A percentile compares a stretch with the other conserved stretches of the same genome.
Conservation (phyloP, 1,284 basidiomycete species). For the Ustilago cynodontis region DNA sequence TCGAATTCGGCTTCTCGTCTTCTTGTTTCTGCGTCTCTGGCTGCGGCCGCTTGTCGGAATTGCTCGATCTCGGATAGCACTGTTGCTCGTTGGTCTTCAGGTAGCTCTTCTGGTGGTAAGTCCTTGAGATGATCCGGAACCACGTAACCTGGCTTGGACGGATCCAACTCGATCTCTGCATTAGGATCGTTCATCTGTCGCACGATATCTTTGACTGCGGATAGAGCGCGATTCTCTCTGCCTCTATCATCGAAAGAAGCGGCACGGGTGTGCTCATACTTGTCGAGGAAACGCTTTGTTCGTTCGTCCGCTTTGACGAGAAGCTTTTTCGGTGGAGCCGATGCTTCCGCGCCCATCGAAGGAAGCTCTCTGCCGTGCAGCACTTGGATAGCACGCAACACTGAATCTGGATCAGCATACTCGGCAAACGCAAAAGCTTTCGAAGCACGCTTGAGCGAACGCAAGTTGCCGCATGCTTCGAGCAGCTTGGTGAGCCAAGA, state of each 20-base stretch:
- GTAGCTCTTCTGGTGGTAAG: conserved; percentile 91
- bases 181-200: conserved; percentile 71
- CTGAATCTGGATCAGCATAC: conserved; percentile 88
- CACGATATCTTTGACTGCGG: conserved; percentile 70
- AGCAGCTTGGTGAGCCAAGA: conserved; percentile 80
- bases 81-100: conserved; percentile 91
- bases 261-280: conserved; percentile 83
- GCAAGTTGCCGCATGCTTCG: conserved; percentile 86
- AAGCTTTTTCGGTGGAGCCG: conserved; percentile 76
- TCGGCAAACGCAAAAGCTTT: conserved; percentile 96
- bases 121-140: conserved; percentile 95
- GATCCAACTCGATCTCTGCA: conserved; percentile 74
- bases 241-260: conserved; percentile 75
- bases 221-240: conserved; percentile 73
- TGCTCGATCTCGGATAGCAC: conserved; percentile 95
- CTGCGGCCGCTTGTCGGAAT: conserved; percentile 71
- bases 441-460: conserved; percentile 88
- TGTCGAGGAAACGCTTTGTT: conserved; percentile 85
- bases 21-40: conserved; percentile 63
- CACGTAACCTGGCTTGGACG: conserved; percentile 71
- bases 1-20: conserved; percentile 63
- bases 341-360: conserved; percentile 53
- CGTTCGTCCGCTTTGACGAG: conserved; percentile 87
- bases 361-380: conserved; percentile 84
- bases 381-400: conserved; percentile 82